These are phyloP conservation scores for Carex arenaria DNA, from an alignment of 202 grass and related monocot genomes.

Conservation along the genomic window DNA sequence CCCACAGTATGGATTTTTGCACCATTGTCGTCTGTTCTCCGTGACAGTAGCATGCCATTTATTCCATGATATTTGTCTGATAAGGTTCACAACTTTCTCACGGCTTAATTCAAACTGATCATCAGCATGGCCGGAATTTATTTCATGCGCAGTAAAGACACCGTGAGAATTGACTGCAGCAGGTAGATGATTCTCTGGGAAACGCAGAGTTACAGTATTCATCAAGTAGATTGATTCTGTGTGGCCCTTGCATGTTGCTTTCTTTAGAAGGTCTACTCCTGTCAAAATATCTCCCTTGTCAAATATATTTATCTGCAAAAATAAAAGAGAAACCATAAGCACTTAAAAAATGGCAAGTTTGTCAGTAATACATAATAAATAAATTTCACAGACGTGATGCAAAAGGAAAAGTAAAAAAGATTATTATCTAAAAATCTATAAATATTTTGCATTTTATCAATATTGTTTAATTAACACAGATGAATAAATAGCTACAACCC, in stretches of 20 bases:
- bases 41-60: neutral
- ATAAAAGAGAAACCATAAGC: neutral
- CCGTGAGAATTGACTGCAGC: neutral
- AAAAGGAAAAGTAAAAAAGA: too few relatives aligned
- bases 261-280: neutral
- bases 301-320: neutral
- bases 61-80: neutral
- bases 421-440: too few relatives aligned
- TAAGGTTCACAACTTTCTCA: neutral
- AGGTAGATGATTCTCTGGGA: neutral
- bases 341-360: neutral
- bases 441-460: too few relatives aligned
- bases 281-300: neutral
- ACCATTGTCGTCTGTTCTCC: neutral
- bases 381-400: too few relatives aligned
- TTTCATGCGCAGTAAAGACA: neutral
- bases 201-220: neutral
- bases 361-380: too few relatives aligned
- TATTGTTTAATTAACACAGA: too few relatives aligned
- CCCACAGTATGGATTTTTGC: neutral
- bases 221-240: neutral
- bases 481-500: too few relatives aligned
- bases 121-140: neutral
- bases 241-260: neutral
- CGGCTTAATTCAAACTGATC: neutral